Evolutionary conservation across 306 rosid genomes (phyloP).

Genomic region (Adenanthera pavonina): DNA sequence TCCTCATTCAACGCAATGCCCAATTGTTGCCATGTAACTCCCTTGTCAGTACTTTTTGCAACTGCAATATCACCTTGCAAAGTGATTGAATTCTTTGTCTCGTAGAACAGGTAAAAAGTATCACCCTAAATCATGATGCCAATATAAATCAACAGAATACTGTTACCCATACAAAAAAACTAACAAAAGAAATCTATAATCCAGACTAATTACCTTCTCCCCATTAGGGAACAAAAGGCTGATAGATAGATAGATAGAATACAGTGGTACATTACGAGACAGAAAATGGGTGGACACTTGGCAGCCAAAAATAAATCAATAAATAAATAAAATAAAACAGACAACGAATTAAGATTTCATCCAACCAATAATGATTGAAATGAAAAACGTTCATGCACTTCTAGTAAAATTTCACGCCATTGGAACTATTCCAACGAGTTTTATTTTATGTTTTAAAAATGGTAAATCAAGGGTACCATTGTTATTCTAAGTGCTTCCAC

Average conservation of each 20-base stretch:
- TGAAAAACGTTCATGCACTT: slow-evolving; percentile 14
- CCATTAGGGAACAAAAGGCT: neutral
- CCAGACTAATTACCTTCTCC: neutral
- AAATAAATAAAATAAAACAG: neutral
- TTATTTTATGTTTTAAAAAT: neutral
- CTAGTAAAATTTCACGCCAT: neutral
- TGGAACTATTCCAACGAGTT: slow-evolving; percentile 16
- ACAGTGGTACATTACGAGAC: neutral
- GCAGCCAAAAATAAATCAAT: neutral
- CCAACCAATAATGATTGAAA: neutral
- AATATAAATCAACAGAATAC: slow-evolving; percentile 32
- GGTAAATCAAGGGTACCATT: neutral
- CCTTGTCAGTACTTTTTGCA: slow-evolving; percentile 82
- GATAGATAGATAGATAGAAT: neutral
- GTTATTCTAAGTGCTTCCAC: neutral
- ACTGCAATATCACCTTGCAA: slow-evolving; percentile 95
- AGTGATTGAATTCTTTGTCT: slow-evolving; percentile 83
- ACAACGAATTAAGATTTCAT: neutral
- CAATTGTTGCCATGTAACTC: slow-evolving; percentile 88
- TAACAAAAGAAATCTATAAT: neutral
- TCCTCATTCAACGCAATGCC: slow-evolving; percentile 95
- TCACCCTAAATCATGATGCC: slow-evolving; percentile 62
- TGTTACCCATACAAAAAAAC: slow-evolving; percentile 3
- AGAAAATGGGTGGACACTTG: no score
- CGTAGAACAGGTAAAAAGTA: slow-evolving; percentile 76